Evolutionary conservation across 1,284 basidiomycete genomes (phyloP), one percentile per base, ranked within the genome.

Genomic region (Xerocomus minutiporus): DNA sequence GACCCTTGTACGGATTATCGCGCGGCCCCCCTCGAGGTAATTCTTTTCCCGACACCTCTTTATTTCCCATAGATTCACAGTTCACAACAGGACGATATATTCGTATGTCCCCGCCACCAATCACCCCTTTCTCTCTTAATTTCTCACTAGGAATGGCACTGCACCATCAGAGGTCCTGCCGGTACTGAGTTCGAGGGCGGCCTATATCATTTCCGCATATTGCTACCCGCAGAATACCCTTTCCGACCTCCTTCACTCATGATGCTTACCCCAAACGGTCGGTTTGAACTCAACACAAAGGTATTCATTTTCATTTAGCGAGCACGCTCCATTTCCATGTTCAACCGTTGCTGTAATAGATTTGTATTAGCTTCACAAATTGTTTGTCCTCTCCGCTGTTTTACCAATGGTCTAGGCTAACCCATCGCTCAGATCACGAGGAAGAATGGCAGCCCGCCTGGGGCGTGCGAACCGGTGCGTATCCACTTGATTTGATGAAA

Each of bases 391-490:
- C 44, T 29, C 47, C 44, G 17, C 49, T 20, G 53, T 57, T 56
- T 60, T 58, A 56, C 56, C 29, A 56, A 43, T 36, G 60, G 59
- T 55, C 60, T 64, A 61, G 53, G 61, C 59, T 58, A 56, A 61
- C 49, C 54, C 54, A 56, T 57, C 53, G 46, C 51, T 43, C 63
- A 89, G 87, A 90, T 74, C 88, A 91, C 58, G 88, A 91, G 72
- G 90, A 94, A 62, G 75, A 89, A 41, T 98, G 95, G 95, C 93
- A 97, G 71, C 95, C 95, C 31, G 93, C 95, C 12, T 98, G 95
- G 95, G 95, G 95, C 52, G 91, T 98, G 26, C 82, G 95, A 54
- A 97, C 95, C 54, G 92, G 92, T 84, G 57, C 51, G 56, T 53
- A 44, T 43, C 47, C 51, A 50, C 44, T 53, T 46, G 38, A 46